Evolutionary conservation across 78 protist species (phyloP), one percentile per base, ranked within the genome.

Genomic region (Isochrysis galbana): DNA sequence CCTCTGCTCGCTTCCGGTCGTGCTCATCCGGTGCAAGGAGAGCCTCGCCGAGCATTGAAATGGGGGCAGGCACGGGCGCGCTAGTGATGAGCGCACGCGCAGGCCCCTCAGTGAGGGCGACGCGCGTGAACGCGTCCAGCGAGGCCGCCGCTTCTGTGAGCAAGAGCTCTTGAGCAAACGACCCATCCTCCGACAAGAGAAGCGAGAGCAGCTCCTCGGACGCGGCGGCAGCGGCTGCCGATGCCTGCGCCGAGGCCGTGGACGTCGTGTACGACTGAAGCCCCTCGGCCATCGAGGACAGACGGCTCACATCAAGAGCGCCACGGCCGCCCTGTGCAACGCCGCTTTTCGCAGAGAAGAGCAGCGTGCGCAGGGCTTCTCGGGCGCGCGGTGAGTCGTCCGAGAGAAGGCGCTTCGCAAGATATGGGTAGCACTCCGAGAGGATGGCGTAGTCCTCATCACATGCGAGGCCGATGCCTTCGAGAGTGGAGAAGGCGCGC

Each of bases 401-500:
- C 2, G 86, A 22, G 47, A 77, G 42, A n/a, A 77, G 86, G n/a
- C 86, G 46, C 46, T 17, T 3, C n/a, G 86, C 10, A 17, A 77
- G 1, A 32, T 77, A 77, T 14, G 86, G 86, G 14, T 39, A 19
- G 86, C 86, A 77, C 86, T 38, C 47, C 11, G 34, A 2, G 47
- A 77, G 3, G 46, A 77, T 39, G 42, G 86, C 0, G 47, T 77
- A 77, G 46, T 77, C 32, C 19, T 42, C 34, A 46, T 77, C 86
- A n/a, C 2, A 5, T 19, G 1, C 0, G 26, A 77, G 86, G 22
- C 47, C 86, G 86, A 77, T 77, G 32, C 86, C 86, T 74, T 91
- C 93, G 29, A 91, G 93, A 5, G 26, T 29, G 17, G 80, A 11
- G 48, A 91, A 91, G 42, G 93, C 93, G 38, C 93, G 87, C 26